Evolutionary conservation across 2,329 filamentous ascomycete genomes (phyloP), one percentile per base, ranked within the genome.

Genomic region (Cladorrhinum sp.): DNA sequence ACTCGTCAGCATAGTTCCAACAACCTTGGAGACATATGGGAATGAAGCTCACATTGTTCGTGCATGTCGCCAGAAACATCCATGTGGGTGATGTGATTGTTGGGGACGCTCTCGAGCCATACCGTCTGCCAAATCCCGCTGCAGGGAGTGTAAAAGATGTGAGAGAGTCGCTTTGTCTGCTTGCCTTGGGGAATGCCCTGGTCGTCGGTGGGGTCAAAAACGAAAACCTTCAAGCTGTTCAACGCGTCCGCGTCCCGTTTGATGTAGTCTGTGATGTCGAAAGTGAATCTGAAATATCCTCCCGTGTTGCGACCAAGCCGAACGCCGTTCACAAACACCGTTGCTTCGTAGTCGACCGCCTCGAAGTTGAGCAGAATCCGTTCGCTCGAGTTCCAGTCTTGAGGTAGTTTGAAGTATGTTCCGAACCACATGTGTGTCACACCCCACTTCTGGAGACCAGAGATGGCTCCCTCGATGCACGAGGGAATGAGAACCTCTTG

Each of bases 71-170:
- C 87, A 24, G 78, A 72, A 16, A 90, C 68, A 63, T 89, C 83
- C 1, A 90, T 73, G 46, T 81, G 77, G 0, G 80, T 82, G 58
- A 90, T 82, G 65, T 86, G 76, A 55, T 82, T 79, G 0, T 73
- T 64, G 0, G 87, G 84, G 0, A 82, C 85, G n/a, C 82, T 78
- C 69, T 89, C 85, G 1, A 91, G 74, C 88, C 88, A 91, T 0
- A 91, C 88, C 18, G 80, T 81, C 69, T 90, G 88, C 88, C 88
- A 91, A 64, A 91, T 90, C 4, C 88, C 88, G 33, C 85, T 87
- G 70, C 87, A 91, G 0, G 88, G 85, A 0, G 85, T 85, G 70
- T 91, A 91, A 71, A 88, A 91, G 62, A 91, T 91, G 66, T 86
- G 83, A 10, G 77, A 80, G 0, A 82, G 84, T 0, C 73, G 74